Base-by-base conservation (phyloP, 139 green algal genomes). In the Micractinium conductrix region DNA sequence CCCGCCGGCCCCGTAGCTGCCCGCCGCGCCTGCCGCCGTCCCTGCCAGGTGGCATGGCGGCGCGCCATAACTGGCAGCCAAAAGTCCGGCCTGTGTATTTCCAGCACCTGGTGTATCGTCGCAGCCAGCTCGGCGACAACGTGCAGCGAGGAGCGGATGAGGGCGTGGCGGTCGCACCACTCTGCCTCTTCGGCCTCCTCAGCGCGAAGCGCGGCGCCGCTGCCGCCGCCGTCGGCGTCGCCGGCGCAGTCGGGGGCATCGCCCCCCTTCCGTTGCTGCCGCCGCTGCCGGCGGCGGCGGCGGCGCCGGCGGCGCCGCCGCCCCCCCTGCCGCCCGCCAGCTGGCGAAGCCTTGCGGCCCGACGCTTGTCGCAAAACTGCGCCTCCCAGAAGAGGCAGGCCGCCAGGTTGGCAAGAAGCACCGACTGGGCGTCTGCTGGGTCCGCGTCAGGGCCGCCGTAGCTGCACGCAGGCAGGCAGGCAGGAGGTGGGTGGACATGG, bases 371-470 rank as follows among this genome's bases (percentile, higher is more conserved):
- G 2, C 73, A 63, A 38, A 53, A 89, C 30, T 72, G 63, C 16
- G 74, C 24, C 73, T 91, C 80, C 85, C 85, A 87, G 35, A 86
- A 84, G 9, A 82, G 67, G 76, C 55, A 89, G 21, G 85, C 85
- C 0, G 74, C 60, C 44, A 91, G 68, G 40, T 89, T 90, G 26
- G 85, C 81, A 42, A 90, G 50, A 55, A 88, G 78, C 68, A 78
- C 68, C 9, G 74, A 33, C 17, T 42, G 35, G 35, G 50, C 45
- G 19, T 81, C 74, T 4, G 19, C 35, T 10, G 74, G 53, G 10
- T 26, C 7, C 8, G 35, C 53, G 7, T 55, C 53, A 1, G n/a
- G 63, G n/a, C 63, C 63, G 63, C 63, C 63, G 42, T 71, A 71
- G n/a, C 63, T 71, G 63, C 63, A 38, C 17, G 55, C 60, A 37